Evolutionary conservation across 768 basidiomycete genomes (phyloP), one percentile per base, ranked within the genome.

Genomic region (Mycena alexandri): DNA sequence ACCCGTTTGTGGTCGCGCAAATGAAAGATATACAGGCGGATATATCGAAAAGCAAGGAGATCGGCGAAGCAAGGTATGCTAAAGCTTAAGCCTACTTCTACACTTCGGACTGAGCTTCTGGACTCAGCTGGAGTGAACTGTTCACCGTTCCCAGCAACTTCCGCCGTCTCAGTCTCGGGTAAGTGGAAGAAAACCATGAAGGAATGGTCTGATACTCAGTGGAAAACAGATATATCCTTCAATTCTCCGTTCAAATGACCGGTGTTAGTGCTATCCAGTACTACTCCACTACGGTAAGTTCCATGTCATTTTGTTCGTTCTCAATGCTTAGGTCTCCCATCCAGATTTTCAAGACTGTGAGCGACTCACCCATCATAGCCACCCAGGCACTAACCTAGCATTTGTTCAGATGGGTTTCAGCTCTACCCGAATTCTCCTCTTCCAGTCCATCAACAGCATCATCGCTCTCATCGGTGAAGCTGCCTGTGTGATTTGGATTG

Each of bases 211-310:
- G 65, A 69, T 66, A 70, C 70, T 43, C 5, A 56, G 2, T 24
- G 6, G 19, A 12, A 22, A 25, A 38, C 41, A 68, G 67, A 55
- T 81, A 80, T 65, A 83, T 85, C 46, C 75, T 85, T 2, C 84
- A 88, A 73, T 86, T 87, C 71, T 85, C 84, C 10, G 86, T 87
- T 11, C 88, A 89, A 70, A 87, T 88, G 85, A 89, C 88, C 11
- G 87, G 85, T 75, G 81, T 87, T 60, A 85, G 84, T 55, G 85
- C 83, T 43, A 86, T 89, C 44, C 86, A 87, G 68, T 86, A 86
- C 74, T 86, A 85, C 72, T 84, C 84, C 5, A 83, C 82, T 0
- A 80, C 78, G 24, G 82, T 82, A 64, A 54, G 76, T 67, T 33
- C 21, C 11, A 12, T 34, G 44, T 50, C 33, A 13, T 21, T 10